A percentile compares a stretch with the other conserved stretches of the same genome.
These are phyloP conservation scores for Silene latifolia DNA, from an alignment of 148 eudicot genomes.

Conservation along the genomic window DNA sequence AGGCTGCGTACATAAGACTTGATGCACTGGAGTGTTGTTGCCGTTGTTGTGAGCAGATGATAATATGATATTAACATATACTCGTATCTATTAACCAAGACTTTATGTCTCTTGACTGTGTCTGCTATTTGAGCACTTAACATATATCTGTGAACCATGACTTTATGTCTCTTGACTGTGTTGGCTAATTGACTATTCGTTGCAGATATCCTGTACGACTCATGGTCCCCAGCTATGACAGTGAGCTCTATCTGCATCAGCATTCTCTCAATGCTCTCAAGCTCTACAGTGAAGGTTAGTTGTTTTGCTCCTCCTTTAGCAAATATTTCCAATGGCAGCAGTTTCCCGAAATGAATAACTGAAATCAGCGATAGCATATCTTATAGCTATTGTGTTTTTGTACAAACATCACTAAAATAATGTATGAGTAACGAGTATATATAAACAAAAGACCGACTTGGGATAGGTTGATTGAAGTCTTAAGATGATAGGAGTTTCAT, in stretches of 20 bases:
- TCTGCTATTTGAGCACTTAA: neutral
- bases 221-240: constrained; percentile 86
- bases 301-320: constrained; percentile 2
- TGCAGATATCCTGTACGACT: constrained; percentile 71
- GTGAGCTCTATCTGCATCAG: constrained; percentile 74
- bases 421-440: too few species aligned
- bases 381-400: neutral
- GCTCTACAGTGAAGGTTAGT: constrained; percentile 60
- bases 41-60: neutral
- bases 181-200: neutral
- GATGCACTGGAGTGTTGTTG: neutral
- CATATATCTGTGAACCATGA: constrained; percentile 1
- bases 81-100: neutral
- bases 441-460: neutral
- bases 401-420: neutral
- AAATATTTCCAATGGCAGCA: too few species aligned
- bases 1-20: too few species aligned
- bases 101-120: neutral
- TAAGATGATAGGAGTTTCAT: too few species aligned
- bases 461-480: too few species aligned
- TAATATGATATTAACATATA: neutral
- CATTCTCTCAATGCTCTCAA: constrained; percentile 77
- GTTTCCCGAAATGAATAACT: neutral
- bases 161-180: neutral
- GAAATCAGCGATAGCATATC: neutral